Evolutionary conservation across 1,139 yeast genomes (phyloP).

Genomic region (Nakaseomyces glabratus): DNA sequence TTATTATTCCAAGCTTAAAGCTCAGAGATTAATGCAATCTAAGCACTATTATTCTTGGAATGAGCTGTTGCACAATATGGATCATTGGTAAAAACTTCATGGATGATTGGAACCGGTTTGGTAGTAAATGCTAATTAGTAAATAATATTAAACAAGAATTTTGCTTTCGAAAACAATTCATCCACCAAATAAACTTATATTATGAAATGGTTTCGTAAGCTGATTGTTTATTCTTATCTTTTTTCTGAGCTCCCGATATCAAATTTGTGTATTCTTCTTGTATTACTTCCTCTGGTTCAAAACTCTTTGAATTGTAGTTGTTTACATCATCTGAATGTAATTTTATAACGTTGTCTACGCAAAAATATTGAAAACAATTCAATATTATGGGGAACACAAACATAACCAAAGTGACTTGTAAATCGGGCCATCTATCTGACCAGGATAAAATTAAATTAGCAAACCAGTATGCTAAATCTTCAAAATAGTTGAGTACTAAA

Average conservation of each 20-base stretch:
- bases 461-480: conserved; percentile 35
- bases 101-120: too few relatives aligned
- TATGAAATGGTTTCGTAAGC: too few relatives aligned
- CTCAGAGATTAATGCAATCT: conserved; percentile 9
- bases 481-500: conserved; percentile 48
- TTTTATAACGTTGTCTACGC: conserved; percentile 82
- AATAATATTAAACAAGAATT: too few relatives aligned
- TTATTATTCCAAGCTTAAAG: conserved; percentile 30
- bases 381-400: conserved; percentile 67
- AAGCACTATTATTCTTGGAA: too few relatives aligned
- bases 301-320: conserved; percentile 1
- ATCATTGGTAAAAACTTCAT: too few relatives aligned
- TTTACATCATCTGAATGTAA: conserved; percentile 31
- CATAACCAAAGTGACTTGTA: conserved; percentile 82
- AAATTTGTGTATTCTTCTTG: too few relatives aligned
- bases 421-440: conserved; percentile 70
- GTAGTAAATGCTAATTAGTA: too few relatives aligned
- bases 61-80: conserved; percentile 13
- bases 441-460: conserved; percentile 63
- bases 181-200: too few relatives aligned
- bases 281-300: too few relatives aligned
- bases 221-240: too few relatives aligned
- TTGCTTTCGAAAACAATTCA: too few relatives aligned
- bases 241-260: too few relatives aligned
- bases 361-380: conserved; percentile 79